phyloP scores from a whole-genome alignment of 129 eudicot genomes.

The carrot (Daucus carota) region DNA sequence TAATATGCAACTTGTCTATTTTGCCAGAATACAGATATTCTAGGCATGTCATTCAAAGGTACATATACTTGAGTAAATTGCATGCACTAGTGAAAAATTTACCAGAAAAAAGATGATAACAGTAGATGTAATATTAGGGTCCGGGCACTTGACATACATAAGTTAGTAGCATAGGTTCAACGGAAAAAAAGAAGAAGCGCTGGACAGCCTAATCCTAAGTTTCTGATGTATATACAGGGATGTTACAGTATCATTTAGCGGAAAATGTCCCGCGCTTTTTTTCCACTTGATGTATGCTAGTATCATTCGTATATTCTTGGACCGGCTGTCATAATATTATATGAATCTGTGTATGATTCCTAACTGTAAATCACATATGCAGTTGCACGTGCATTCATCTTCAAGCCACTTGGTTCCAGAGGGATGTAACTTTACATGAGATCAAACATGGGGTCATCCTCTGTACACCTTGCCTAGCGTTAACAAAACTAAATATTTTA shows the following conservation, averaged over 20 bases:
- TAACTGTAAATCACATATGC: not conserved
- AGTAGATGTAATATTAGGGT: too few species aligned
- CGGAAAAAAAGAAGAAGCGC: too few species aligned
- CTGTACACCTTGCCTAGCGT: not conserved
- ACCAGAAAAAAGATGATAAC: not conserved
- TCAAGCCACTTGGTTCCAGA: not conserved
- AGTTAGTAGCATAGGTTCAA: too few species aligned
- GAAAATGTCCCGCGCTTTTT: too few species aligned
- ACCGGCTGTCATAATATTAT: too few species aligned
- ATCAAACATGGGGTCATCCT: constrained; percentile 3
- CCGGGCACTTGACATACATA: too few species aligned
- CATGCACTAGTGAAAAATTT: not conserved
- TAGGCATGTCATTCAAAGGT: not conserved
- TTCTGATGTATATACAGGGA: too few species aligned
- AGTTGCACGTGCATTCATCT: constrained; percentile 9
- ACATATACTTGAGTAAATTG: not conserved
- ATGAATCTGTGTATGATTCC: too few species aligned
- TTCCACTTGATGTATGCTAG: too few species aligned
- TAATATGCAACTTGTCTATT: not conserved
- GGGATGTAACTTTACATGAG: not conserved
- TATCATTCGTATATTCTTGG: too few species aligned
- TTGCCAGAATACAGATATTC: not conserved
- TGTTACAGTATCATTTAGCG: too few species aligned
- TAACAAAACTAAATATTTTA: not conserved
- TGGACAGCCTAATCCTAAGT: too few species aligned